These are phyloP conservation scores for Aspergillus sp. DNA, from an alignment of 2,329 filamentous ascomycete species.

Conservation along the genomic window DNA sequence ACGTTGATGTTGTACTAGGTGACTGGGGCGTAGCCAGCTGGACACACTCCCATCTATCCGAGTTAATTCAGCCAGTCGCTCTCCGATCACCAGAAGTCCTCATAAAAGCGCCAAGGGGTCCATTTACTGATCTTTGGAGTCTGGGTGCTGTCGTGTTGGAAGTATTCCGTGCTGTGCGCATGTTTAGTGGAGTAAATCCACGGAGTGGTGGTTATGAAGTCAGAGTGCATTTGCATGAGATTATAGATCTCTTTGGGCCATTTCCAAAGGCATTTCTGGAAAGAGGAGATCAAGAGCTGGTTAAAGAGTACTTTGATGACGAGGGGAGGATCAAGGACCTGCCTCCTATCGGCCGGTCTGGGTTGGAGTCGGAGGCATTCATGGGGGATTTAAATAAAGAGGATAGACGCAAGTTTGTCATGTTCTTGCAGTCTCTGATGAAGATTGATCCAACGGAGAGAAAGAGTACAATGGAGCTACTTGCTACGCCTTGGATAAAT, in stretches of 20 bases:
- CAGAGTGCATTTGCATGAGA: conserved; percentile 7
- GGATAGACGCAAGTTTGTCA: conserved; percentile 10
- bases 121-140: conserved; percentile 20
- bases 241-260: conserved; percentile 8
- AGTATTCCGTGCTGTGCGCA: conserved; percentile 7
- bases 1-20: conserved; percentile 13
- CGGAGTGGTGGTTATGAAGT: conserved; percentile 7
- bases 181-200: conserved; percentile 4
- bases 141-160: conserved; percentile 8
- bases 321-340: conserved; percentile 3
- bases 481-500: conserved; percentile 11
- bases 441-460: conserved; percentile 12
- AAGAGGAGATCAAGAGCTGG: conserved; percentile 3
- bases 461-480: conserved; percentile 10
- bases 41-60: conserved; percentile 12
- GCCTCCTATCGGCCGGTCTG: neutral
- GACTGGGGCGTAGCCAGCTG: conserved; percentile 19
- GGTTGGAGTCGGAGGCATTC: neutral
- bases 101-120: conserved; percentile 17
- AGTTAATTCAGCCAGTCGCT: conserved; percentile 16
- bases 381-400: conserved; percentile 6
- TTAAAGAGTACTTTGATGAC: conserved; percentile 4
- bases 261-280: conserved; percentile 5
- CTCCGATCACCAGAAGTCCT: conserved; percentile 23
- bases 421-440: conserved; percentile 11